Base-by-base conservation (phyloP, 1,284 basidiomycete species). In the Puccinia triticina region DNA sequence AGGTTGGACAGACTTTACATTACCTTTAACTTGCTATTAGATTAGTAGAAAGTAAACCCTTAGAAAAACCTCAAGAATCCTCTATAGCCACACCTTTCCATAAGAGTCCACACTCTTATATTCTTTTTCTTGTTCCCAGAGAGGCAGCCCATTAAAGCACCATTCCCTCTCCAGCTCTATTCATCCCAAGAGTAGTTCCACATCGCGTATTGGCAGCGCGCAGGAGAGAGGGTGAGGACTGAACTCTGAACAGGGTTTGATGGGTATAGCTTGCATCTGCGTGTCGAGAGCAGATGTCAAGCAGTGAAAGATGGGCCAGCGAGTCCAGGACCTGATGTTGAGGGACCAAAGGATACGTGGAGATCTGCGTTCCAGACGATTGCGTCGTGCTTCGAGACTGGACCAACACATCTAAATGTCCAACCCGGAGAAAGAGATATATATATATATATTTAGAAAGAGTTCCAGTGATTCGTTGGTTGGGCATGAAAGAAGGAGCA, bases 201-300 rank as follows among this genome's bases (percentile, higher is more conserved):
- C n/a, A n/a, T n/a, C 32, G 23, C 40, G 21, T 61, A 26, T 48
- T 11, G 21, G 40, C 46, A 37, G 21, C 34, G 40, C 21, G 18
- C 4, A 48, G 12, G 32, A 12, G 66, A 18, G 37, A 77, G 5
- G 32, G 46, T 48, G 29, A 37, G 26, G n/a, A 72, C 69, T 48
- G 46, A 72, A 79, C 77, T 79, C 66, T 67, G 55, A 71, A 79
- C 21, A 79, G 40, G 12, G 55, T 79, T 46, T 79, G 77, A 79
- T 79, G 66, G 40, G 66, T 79, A 40, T 37, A 40, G 32, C 32
- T 43, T 34, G 50, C 64, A 57, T 79, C 66, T 10, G 23, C 29
- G 21, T 50, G 50, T 14, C 77, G 64, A 55, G 77, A 71, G 16
- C 66, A 71, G 4, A 79, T 79, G 46, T 79, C 77, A 40, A 79